Evolutionary conservation across 768 basidiomycete genomes (phyloP), one percentile per base, ranked within the genome.

Genomic region (Amyloporia xantha): DNA sequence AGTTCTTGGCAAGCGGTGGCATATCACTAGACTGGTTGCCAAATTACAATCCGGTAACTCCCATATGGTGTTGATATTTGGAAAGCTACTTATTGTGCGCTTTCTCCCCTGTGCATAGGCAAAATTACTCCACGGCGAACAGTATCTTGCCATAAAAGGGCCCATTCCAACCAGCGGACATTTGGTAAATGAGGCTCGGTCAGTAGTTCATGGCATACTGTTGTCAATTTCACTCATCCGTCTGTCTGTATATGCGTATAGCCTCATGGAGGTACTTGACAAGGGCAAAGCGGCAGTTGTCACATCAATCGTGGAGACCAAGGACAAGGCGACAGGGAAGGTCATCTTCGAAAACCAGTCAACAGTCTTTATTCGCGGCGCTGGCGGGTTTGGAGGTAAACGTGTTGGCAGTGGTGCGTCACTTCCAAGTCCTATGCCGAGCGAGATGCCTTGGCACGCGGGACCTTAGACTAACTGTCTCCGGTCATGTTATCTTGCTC

Each of bases 81-180:
- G 26, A 41, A 30, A 24, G 30, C 19, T 27, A 28, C 24, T 47
- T 27, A 15, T 42, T 2, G 52, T 23, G 9, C n/a, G n/a, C n/a
- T n/a, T n/a, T n/a, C 19, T 19, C 26, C 20, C 20, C 36, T 35
- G 11, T 42, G 9, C 30, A 5, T 44, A 92, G 91, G 91, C 93
- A 41, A 97, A 91, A 68, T 74, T 99, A n/a, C 77, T 99, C 15
- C 96, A 99, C 63, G 96, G 96, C 39, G 96, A 99, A 63, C 96
- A 98, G 60, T 98, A 91, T 66, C 70, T 99, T 57, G 77, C 81
- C 52, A 90, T 99, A 65, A 85, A 87, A 59, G 82, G 71, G 1
- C 83, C 87, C 0, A 88, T 98, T 51, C 94, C 95, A 0, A 91
- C 91, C 0, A 82, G 75, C 51, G 95, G 82, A 0, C 79, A 84